Evolutionary conservation across 768 basidiomycete species (phyloP).

Genomic region (Lyophyllum atratum): DNA sequence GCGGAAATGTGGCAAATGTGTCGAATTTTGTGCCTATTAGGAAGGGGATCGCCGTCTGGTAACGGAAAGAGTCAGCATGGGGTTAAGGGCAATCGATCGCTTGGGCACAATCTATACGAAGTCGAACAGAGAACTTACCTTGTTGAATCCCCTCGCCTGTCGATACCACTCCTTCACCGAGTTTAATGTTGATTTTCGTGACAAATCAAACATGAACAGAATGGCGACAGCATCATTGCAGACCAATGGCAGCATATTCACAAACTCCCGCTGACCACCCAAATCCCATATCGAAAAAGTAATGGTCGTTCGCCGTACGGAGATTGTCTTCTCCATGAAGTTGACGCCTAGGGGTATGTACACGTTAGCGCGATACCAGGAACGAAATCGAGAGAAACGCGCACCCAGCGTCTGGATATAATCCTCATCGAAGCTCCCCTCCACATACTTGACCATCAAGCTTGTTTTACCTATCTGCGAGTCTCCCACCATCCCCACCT

Average conservation of each 20-base stretch:
- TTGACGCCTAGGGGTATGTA: slow-evolving; percentile 72
- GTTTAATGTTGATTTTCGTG: slow-evolving; percentile 95
- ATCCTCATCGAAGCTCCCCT: slow-evolving; percentile 98
- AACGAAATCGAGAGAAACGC: slow-evolving; percentile 23
- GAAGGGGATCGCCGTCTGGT: slow-evolving; percentile 96
- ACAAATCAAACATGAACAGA: slow-evolving; percentile 99
- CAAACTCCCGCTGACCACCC: slow-evolving; percentile 97
- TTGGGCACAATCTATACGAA: neutral
- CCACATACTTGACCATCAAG: slow-evolving; percentile 99
- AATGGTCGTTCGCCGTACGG: slow-evolving; percentile 96
- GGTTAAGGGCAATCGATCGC: neutral
- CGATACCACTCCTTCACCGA: slow-evolving; percentile 99
- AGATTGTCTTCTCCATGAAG: slow-evolving; percentile 99
- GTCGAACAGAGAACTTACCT: slow-evolving; percentile 53
- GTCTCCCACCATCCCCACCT: slow-evolving; percentile 99
- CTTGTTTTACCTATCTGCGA: slow-evolving; percentile 99
- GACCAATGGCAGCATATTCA: slow-evolving; percentile 97
- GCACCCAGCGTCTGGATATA: slow-evolving; percentile 98
- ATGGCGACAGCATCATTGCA: slow-evolving; percentile 99
- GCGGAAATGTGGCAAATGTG: slow-evolving; percentile 91
- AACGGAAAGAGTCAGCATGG: neutral
- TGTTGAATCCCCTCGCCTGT: slow-evolving; percentile 98
- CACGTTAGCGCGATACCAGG: slow-evolving; percentile 10
- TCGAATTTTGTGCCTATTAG: slow-evolving; percentile 99
- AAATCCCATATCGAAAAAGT: slow-evolving; percentile 99